These are phyloP conservation scores for Fusarium burgessii DNA, from an alignment of 2,329 filamentous ascomycete species.

Conservation along the genomic window DNA sequence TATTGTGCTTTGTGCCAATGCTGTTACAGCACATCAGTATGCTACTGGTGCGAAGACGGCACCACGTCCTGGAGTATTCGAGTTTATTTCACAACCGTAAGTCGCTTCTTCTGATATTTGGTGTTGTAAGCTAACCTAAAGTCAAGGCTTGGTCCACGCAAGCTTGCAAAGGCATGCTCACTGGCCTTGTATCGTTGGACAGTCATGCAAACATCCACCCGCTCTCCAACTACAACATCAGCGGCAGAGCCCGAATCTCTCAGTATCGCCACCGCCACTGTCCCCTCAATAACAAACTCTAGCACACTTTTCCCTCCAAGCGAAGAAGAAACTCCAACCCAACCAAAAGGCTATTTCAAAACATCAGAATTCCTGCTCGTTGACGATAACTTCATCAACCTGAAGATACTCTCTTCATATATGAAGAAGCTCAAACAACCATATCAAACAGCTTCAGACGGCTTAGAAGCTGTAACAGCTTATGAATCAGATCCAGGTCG, in stretches of 20 bases:
- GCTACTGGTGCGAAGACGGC: slow-evolving; percentile 34
- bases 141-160: slow-evolving; percentile 52
- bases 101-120: background rate
- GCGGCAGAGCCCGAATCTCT: background rate
- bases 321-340: slow-evolving; percentile 19
- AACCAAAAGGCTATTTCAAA: slow-evolving; percentile 2
- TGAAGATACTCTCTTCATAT: slow-evolving; percentile 51
- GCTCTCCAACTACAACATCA: background rate
- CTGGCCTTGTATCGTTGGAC: slow-evolving; percentile 47
- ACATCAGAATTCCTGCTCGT: slow-evolving; percentile 51
- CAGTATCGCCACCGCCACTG: background rate
- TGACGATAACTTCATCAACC: slow-evolving; percentile 57
- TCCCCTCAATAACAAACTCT: background rate
- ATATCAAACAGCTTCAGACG: slow-evolving; percentile 51
- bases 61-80: slow-evolving; percentile 45
- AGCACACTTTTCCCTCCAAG: slow-evolving; percentile 18
- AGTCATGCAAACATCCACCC: slow-evolving; percentile 13
- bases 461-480: slow-evolving; percentile 50
- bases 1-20: slow-evolving; percentile 52
- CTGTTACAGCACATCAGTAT: slow-evolving; percentile 48
- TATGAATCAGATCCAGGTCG: slow-evolving; percentile 42
- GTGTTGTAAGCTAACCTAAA: background rate
- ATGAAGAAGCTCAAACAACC: slow-evolving; percentile 51
- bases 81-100: slow-evolving; percentile 56
- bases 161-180: slow-evolving; percentile 51